A percentile compares a stretch with the other conserved stretches of the same genome.
These are phyloP conservation scores for Cerioporus squamosus DNA, from an alignment of 1,284 basidiomycete species.

Conservation along the genomic window DNA sequence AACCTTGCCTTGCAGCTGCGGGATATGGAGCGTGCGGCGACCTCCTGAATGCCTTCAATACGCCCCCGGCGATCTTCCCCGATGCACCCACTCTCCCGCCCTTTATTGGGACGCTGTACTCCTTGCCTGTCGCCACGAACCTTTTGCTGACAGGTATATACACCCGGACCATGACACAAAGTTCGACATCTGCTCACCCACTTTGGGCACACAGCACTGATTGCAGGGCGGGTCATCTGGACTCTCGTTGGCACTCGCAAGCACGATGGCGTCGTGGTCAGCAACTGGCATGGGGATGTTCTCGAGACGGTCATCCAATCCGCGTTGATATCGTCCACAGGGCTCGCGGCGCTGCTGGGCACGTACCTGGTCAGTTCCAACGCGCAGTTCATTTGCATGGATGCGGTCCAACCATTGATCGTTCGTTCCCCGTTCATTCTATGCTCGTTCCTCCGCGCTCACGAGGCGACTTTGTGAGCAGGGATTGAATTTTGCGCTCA, in stretches of 20 bases:
- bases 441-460: not conserved
- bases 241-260: slow-evolving; percentile 2
- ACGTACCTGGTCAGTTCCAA: slow-evolving; percentile 7
- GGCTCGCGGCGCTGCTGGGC: slow-evolving; percentile 1
- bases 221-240: slow-evolving; percentile 17
- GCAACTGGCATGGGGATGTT: not conserved
- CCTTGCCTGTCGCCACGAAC: slow-evolving; percentile 14
- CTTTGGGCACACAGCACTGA: slow-evolving; percentile 5
- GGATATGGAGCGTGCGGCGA: slow-evolving; percentile 18
- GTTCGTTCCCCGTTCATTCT: not conserved
- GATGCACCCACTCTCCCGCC: not conserved
- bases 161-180: not conserved
- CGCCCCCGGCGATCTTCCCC: slow-evolving; percentile 6
- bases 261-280: not conserved
- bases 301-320: slow-evolving; percentile 14
- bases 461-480: not conserved
- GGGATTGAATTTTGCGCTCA: slow-evolving; percentile 11
- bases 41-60: not conserved
- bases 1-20: not conserved
- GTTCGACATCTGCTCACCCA: too few species aligned
- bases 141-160: slow-evolving; percentile 12
- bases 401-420: slow-evolving; percentile 11
- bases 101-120: slow-evolving; percentile 9
- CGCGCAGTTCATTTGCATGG: slow-evolving; percentile 5
- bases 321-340: slow-evolving; percentile 6